Percentiles rank a stretch among this genome's conserved stretches.
Evolutionary conservation across 116 monocot species (phyloP).

Genomic region (Phalaenopsis hybrid): DNA sequence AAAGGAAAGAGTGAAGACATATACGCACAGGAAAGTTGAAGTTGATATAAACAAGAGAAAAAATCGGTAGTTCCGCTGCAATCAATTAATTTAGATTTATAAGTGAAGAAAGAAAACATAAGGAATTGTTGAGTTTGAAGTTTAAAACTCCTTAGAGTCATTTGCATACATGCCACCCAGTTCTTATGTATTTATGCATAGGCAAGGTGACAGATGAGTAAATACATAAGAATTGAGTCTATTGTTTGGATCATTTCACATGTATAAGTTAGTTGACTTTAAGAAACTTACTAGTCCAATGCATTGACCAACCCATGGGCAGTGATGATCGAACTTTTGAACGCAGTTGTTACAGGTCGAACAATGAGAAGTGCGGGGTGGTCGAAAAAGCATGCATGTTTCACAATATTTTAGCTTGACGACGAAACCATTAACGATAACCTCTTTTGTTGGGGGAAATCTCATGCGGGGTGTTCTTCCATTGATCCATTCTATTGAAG

Average conservation of each 20-base stretch:
- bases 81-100: neutral
- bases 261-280: neutral
- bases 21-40: conserved; percentile 76
- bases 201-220: too few relatives aligned
- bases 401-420: conserved; percentile 90
- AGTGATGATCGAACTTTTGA: conserved; percentile 96
- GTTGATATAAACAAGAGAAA: conserved; percentile 89
- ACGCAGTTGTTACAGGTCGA: conserved; percentile 95
- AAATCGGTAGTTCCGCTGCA: conserved; percentile 92
- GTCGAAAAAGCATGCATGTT: conserved; percentile 88
- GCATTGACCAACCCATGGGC: conserved; percentile 99
- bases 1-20: conserved; percentile 72
- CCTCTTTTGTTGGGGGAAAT: conserved; percentile 59
- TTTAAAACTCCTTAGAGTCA: neutral
- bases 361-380: conserved; percentile 83
- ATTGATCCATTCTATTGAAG: conserved; percentile 77
- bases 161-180: too few relatives aligned
- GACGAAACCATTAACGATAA: conserved; percentile 49
- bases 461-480: conserved; percentile 42
- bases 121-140: neutral
- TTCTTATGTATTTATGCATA: too few relatives aligned
- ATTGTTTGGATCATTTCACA: neutral
- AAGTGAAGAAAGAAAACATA: conserved; percentile 3
- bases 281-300: conserved; percentile 77
- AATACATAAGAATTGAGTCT: neutral